Base-by-base conservation (phyloP, 148 eudicot genomes). In the Nepenthes gracilis region DNA sequence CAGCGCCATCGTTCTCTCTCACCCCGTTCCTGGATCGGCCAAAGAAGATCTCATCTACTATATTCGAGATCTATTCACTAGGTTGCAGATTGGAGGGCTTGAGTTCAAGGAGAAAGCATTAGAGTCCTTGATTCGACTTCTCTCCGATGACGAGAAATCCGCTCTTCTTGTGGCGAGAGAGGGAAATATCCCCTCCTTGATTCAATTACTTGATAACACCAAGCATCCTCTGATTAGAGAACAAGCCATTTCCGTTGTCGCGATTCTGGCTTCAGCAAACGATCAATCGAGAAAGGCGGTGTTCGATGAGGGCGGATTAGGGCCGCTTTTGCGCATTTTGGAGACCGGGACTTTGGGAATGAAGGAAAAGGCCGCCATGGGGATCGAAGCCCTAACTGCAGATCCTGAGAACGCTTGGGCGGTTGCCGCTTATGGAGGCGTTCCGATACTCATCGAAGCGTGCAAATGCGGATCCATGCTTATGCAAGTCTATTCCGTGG, bases 331-430 rank as follows among this genome's bases (percentile, higher is more conserved):
- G 40, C 58, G 78, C 33, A 75, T 79, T 8, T 57, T 84, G 2
- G 86, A 84, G 51, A 64, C 82, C 4, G 69, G 80, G 2, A 67
- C 90, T 9, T 52, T 54, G 12, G 33, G 43, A 0, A 36, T 67
- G 64, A 84, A 77, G 67, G 90, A 84, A 45, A 79, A 70, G 55
- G 86, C 90, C 1, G 79, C 72, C 9, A 58, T 75, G 75, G 84
- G 84, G 2, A 78, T 84, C 11, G 90, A 81, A 53, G 59, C 78
- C 2, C 75, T 84, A 12, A 78, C 85, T 6, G 61, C 76, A 14
- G 86, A 84, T 64, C 55, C 74, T 13, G 90, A 84, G 7, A 81
- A 81, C 52, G 80, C 81, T 1, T 84, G 90, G 86, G 84, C 90
- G 14, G 15, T 84, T 35, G 67, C 82, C 1, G 90, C 90, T 0